Percentiles rank a stretch among this genome's conserved stretches.
Conservation (phyloP, 768 basidiomycete genomes). For the Suillus tomentosus region DNA sequence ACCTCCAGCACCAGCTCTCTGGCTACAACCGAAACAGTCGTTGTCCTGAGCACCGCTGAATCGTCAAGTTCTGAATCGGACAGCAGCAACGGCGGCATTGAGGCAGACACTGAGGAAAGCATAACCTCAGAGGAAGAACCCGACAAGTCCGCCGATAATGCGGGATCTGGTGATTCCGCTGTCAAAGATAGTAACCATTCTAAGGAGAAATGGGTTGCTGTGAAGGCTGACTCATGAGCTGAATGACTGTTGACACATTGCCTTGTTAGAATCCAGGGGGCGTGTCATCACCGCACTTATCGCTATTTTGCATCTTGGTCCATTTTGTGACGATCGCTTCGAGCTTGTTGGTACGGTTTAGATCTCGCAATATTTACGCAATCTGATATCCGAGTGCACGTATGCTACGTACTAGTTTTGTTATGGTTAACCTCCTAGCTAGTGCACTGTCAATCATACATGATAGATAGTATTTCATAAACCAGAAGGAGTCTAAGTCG, state of each 20-base stretch:
- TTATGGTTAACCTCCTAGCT: background rate
- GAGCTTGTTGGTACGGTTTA: slow-evolving; percentile 23
- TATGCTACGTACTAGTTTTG: background rate
- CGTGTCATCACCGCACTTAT: background rate
- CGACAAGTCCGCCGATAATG: slow-evolving; percentile 40
- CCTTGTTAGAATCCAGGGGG: background rate
- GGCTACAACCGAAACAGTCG: slow-evolving; percentile 20
- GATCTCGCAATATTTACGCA: slow-evolving; percentile 24
- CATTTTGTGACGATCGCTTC: slow-evolving; percentile 21
- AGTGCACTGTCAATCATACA: background rate
- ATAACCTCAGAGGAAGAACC: slow-evolving; percentile 71
- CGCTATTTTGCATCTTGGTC: slow-evolving; percentile 18
- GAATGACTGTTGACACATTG: slow-evolving; percentile 3
- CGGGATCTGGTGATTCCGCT: slow-evolving; percentile 14
- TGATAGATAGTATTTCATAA: background rate
- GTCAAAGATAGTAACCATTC: slow-evolving; percentile 29
- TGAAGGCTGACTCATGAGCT: slow-evolving; percentile 50
- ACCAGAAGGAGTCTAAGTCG: background rate
- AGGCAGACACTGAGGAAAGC: slow-evolving; percentile 78
- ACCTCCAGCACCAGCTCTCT: slow-evolving; percentile 16
- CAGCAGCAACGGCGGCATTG: slow-evolving; percentile 56
- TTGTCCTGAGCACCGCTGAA: slow-evolving; percentile 32
- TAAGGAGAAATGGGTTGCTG: slow-evolving; percentile 78
- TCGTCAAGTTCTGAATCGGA: slow-evolving; percentile 61
- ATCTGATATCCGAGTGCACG: slow-evolving; percentile 3